Conservation (phyloP, 2,329 filamentous ascomycete genomes). For the Ophiostoma perfectum region DNA sequence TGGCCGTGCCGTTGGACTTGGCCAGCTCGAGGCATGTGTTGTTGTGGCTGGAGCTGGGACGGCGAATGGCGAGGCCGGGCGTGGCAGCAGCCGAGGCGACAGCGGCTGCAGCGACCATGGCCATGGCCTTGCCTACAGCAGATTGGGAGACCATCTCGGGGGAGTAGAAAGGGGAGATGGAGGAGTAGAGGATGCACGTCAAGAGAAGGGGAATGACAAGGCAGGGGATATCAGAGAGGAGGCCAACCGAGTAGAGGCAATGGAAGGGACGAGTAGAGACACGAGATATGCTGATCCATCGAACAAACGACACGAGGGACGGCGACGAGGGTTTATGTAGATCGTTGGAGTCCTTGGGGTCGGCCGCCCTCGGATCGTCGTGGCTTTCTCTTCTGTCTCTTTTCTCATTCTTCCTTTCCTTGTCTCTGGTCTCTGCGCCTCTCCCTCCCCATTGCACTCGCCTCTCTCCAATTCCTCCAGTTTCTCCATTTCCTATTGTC, state of each 20-base stretch:
- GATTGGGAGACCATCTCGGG: conserved; percentile 3
- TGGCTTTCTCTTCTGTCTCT: background rate
- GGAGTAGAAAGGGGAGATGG: background rate
- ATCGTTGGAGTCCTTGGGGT: background rate
- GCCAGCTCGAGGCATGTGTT: background rate
- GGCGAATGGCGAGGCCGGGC: background rate
- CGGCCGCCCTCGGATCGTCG: background rate
- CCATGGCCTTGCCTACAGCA: conserved; percentile 11
- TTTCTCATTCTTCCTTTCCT: background rate
- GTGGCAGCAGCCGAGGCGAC: background rate
- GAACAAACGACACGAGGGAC: background rate
- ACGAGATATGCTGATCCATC: background rate
- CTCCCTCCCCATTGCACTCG: background rate
- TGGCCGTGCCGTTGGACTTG: conserved; percentile 9
- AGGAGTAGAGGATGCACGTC: background rate
- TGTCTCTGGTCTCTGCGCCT: background rate
- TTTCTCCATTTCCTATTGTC: background rate
- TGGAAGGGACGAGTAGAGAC: background rate
- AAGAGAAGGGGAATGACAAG: background rate
- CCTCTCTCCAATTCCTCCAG: too few relatives aligned
- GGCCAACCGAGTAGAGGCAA: background rate
- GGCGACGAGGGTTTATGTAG: conserved; percentile 4
- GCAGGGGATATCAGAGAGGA: background rate
- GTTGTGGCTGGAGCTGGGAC: background rate
- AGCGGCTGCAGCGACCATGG: background rate